A percentile compares a stretch with the other conserved stretches of the same genome.
These are phyloP conservation scores for Guadua angustifolia DNA, from an alignment of 176 grass and related monocot species.

Conservation along the genomic window DNA sequence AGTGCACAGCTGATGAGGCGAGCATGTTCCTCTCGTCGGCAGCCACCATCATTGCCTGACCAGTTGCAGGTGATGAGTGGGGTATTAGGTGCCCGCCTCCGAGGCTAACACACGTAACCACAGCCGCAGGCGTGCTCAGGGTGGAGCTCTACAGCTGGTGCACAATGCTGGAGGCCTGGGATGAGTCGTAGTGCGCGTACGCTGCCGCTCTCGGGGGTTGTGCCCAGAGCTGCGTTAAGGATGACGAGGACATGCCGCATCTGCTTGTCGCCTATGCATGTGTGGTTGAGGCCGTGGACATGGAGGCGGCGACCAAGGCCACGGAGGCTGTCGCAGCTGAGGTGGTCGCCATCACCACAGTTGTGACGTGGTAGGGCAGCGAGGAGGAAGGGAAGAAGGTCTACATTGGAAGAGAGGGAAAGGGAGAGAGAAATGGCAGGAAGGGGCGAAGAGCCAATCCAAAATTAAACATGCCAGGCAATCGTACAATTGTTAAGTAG, in stretches of 20 bases:
- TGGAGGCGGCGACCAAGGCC: conserved; percentile 32
- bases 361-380: conserved; percentile 24
- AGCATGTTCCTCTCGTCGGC: conserved; percentile 56
- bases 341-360: conserved; percentile 36
- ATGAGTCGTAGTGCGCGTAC: conserved; percentile 65
- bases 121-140: conserved; percentile 40
- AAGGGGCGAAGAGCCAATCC: neutral
- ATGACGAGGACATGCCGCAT: conserved; percentile 28
- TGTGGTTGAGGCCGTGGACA: conserved; percentile 38
- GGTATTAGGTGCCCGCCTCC: conserved; percentile 37
- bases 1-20: conserved; percentile 72
- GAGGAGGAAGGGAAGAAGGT: conserved; percentile 56
- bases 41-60: conserved; percentile 3
- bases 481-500: neutral
- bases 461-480: conserved; percentile 11
- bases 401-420: conserved; percentile 13
- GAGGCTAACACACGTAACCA: conserved; percentile 24
- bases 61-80: neutral
- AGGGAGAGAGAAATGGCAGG: conserved; percentile 7
- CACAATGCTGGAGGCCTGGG: conserved; percentile 57
- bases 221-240: conserved; percentile 46
- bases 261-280: conserved; percentile 38
- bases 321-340: conserved; percentile 44
- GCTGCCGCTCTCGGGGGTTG: conserved; percentile 71
- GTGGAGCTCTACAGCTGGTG: conserved; percentile 65